phyloP scores from a whole-genome alignment of 768 basidiomycete genomes.

The Austroboletus eburneus region DNA sequence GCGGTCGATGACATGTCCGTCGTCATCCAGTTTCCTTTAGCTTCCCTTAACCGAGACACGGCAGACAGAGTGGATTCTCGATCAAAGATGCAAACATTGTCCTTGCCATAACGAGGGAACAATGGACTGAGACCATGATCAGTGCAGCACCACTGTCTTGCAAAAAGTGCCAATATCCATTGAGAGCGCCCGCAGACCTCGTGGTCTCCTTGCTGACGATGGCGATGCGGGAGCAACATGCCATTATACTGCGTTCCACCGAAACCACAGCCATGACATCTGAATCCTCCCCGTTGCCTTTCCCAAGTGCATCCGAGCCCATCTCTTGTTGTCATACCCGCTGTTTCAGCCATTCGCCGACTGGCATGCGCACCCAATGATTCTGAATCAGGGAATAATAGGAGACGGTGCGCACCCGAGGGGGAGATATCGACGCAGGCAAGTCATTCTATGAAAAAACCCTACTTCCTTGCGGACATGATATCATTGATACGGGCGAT shows the following conservation, averaged over 20 bases:
- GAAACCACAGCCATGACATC: background rate
- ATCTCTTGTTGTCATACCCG: slow-evolving; percentile 14
- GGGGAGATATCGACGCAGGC: slow-evolving; percentile 12
- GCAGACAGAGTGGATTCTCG: slow-evolving; percentile 17
- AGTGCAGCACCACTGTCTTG: too few relatives aligned
- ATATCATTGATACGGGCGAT: slow-evolving; percentile 14
- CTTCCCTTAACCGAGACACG: slow-evolving; percentile 20
- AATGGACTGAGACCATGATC: slow-evolving; percentile 22
- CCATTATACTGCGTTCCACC: slow-evolving; percentile 11
- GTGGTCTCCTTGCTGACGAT: background rate
- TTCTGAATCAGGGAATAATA: slow-evolving; percentile 1
- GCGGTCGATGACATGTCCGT: slow-evolving; percentile 15
- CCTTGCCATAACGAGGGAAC: slow-evolving; percentile 31
- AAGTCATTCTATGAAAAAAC: slow-evolving; percentile 13
- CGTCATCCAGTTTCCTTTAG: slow-evolving; percentile 1
- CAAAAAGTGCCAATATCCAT: too few relatives aligned
- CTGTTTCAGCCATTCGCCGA: slow-evolving; percentile 16
- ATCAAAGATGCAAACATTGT: slow-evolving; percentile 23
- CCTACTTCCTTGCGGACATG: slow-evolving; percentile 20
- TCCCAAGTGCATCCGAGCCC: slow-evolving; percentile 13
- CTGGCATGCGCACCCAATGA: slow-evolving; percentile 4
- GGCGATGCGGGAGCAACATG: background rate
- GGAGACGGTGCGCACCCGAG: slow-evolving; percentile 7
- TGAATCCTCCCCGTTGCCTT: background rate
- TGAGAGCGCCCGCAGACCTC: too few relatives aligned